phyloP scores from a whole-genome alignment of 371 early-diverging fungal species.

The Syncephalastrum sp. region DNA sequence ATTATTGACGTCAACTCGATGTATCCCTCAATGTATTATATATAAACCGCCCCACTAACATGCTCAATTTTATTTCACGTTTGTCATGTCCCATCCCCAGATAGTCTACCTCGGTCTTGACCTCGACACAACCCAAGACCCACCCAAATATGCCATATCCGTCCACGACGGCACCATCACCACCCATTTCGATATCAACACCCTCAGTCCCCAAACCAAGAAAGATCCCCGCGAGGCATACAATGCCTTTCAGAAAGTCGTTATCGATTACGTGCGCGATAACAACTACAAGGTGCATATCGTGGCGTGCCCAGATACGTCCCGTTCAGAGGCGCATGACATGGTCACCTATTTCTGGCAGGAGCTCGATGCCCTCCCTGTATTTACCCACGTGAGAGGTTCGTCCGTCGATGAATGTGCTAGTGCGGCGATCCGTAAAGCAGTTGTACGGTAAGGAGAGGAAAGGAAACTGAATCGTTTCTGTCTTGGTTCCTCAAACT shows the following conservation, averaged over 20 bases:
- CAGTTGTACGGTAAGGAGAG: constrained; percentile 53
- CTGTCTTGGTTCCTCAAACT: neutral
- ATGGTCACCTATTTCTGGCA: constrained; percentile 59
- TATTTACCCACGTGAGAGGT: constrained; percentile 59
- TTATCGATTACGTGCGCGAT: constrained; percentile 39
- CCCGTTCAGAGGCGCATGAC: constrained; percentile 24
- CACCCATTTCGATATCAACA: constrained; percentile 35
- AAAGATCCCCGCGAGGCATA: constrained; percentile 23
- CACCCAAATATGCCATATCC: constrained; percentile 41
- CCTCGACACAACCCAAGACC: constrained; percentile 37
- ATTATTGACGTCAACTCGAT: no score
- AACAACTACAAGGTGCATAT: constrained; percentile 57
- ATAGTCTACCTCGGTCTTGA: constrained; percentile 63
- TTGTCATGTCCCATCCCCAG: constrained; percentile 35
- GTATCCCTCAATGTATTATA: no score
- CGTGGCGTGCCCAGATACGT: constrained; percentile 32
- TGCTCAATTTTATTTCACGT: neutral
- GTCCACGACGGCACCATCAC: constrained; percentile 60
- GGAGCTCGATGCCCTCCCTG: constrained; percentile 73
- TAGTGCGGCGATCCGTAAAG: constrained; percentile 69
- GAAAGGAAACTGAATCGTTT: neutral
- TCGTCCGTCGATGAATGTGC: constrained; percentile 67
- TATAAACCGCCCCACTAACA: neutral
- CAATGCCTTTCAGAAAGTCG: constrained; percentile 31
- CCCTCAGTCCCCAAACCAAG: constrained; percentile 27